phyloP scores from a whole-genome alignment of 2,329 filamentous ascomycete genomes.

The Monosporascus sp. region DNA sequence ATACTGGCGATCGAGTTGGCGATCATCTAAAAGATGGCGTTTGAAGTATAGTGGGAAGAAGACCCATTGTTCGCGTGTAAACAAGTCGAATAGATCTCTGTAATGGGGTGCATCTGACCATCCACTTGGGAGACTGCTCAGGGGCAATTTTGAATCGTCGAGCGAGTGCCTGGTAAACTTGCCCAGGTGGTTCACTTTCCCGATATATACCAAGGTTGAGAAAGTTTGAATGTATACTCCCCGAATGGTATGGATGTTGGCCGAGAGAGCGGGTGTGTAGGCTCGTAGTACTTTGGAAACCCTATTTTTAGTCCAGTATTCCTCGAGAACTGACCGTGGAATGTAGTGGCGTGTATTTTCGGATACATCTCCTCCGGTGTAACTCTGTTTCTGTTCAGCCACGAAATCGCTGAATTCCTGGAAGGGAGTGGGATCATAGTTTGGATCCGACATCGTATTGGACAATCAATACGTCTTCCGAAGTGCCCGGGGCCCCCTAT shows the following conservation, averaged over 20 bases:
- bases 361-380: constrained; percentile 1
- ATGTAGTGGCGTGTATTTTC: constrained; percentile 5
- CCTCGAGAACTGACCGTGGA: background rate
- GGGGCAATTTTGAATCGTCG: constrained; percentile 5
- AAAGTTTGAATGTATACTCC: constrained; percentile 7
- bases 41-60: constrained; percentile 8
- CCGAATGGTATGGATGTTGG: constrained; percentile 5
- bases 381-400: background rate
- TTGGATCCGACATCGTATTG: background rate
- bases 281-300: constrained; percentile 4
- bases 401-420: constrained; percentile 4
- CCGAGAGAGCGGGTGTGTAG: constrained; percentile 1
- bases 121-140: constrained; percentile 2
- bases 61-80: constrained; percentile 5
- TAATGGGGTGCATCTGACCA: constrained; percentile 1
- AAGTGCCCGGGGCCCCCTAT: background rate
- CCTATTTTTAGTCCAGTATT: constrained; percentile 7
- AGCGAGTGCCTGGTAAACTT: constrained; percentile 6
- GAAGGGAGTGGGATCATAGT: background rate
- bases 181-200: background rate
- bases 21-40: constrained; percentile 3
- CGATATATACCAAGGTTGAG: constrained; percentile 10
- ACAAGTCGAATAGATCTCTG: background rate
- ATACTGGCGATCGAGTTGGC: background rate
- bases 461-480: background rate